These are phyloP conservation scores for Lactarius hatsudake DNA, from an alignment of 768 basidiomycete genomes.

Conservation along the genomic window DNA sequence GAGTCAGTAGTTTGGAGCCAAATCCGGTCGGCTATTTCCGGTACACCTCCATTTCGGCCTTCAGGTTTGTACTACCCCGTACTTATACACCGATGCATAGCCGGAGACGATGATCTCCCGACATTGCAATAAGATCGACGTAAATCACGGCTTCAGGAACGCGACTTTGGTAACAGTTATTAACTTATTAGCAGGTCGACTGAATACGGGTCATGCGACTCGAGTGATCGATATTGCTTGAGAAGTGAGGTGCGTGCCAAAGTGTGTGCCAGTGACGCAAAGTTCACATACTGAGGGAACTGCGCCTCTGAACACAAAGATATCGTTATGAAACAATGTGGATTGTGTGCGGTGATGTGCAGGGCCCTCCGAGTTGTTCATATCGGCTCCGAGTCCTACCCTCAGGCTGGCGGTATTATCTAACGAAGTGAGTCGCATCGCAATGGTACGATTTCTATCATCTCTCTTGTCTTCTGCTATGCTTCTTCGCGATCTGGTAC, in stretches of 20 bases:
- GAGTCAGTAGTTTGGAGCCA: no score
- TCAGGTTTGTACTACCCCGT: constrained; percentile 48
- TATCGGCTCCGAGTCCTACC: no score
- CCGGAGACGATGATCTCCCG: background rate
- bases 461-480: background rate
- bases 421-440: background rate
- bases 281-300: background rate
- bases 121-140: background rate
- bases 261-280: no score
- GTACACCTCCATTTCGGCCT: constrained; percentile 65
- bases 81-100: no score
- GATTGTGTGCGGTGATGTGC: background rate
- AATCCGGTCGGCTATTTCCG: no score
- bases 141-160: background rate
- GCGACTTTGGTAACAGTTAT: no score
- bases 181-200: no score
- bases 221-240: no score
- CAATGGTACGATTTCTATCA: background rate
- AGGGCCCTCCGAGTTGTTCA: background rate
- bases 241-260: no score
- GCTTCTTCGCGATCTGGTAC: background rate
- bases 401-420: background rate
- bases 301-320: background rate
- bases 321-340: background rate
- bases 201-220: no score